phyloP scores from a whole-genome alignment of 2,329 filamentous ascomycete species.

The Xylogone sp. region DNA sequence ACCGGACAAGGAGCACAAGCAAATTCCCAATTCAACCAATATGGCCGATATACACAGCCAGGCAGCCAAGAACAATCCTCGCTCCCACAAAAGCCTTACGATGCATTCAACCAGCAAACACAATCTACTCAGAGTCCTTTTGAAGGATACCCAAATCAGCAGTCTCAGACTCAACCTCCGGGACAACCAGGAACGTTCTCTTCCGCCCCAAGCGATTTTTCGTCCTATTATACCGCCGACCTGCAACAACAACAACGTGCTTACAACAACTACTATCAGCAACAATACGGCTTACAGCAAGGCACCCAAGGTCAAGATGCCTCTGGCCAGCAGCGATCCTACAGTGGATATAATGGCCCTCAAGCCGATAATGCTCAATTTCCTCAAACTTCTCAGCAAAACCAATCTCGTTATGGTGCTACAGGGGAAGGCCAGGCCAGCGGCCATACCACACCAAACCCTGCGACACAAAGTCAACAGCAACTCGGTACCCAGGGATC shows the following conservation, averaged over 20 bases:
- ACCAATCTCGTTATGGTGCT: constrained; percentile 54
- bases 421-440: constrained; percentile 74
- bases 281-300: constrained; percentile 48
- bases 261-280: constrained; percentile 70
- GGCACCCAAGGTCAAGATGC: constrained; percentile 66
- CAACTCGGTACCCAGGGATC: constrained; percentile 39
- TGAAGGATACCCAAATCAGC: constrained; percentile 56
- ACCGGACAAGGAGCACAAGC: constrained; percentile 27
- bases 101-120: constrained; percentile 78
- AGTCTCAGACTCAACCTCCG: constrained; percentile 53
- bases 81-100: constrained; percentile 75
- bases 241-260: constrained; percentile 69
- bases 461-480: constrained; percentile 54
- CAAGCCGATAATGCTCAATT: constrained; percentile 65
- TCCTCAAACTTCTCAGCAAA: constrained; percentile 65
- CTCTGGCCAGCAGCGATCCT: constrained; percentile 66
- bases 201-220: constrained; percentile 75
- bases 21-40: constrained; percentile 52
- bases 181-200: constrained; percentile 64
- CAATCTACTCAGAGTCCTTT: constrained; percentile 54
- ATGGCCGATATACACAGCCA: constrained; percentile 64
- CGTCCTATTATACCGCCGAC: constrained; percentile 79
- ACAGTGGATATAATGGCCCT: constrained; percentile 68
- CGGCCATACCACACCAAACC: constrained; percentile 88
- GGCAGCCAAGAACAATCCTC: constrained; percentile 56